Conservation (phyloP, 108 stramenopile species). For the Fragilariopsis cylindrus region DNA sequence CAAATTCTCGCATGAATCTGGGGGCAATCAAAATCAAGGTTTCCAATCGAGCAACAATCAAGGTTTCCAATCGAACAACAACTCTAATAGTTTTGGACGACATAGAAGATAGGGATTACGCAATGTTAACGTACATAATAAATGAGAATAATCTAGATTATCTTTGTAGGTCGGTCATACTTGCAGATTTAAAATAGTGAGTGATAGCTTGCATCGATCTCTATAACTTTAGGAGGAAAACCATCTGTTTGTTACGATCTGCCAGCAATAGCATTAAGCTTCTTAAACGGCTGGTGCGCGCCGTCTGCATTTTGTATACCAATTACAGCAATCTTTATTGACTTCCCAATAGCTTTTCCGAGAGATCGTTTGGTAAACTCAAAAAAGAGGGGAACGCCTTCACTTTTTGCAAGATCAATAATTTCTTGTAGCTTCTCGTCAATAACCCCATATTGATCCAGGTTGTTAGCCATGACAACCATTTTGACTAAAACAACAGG, state of each 20-base stretch:
- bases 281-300: slow-evolving; percentile 88
- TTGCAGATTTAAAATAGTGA: too few species aligned
- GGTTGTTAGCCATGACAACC: slow-evolving; percentile 91
- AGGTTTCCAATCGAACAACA: slow-evolving; percentile 14
- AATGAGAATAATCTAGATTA: too few species aligned
- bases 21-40: slow-evolving; percentile 23
- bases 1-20: slow-evolving; percentile 68
- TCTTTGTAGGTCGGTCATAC: too few species aligned
- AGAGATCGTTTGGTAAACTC: slow-evolving; percentile 82
- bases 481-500: slow-evolving; percentile 52
- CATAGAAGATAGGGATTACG: background rate
- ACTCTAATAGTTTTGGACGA: slow-evolving; percentile 10
- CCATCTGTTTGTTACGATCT: background rate
- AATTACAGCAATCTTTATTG: slow-evolving; percentile 85
- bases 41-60: slow-evolving; percentile 16
- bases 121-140: too few species aligned
- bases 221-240: too few species aligned
- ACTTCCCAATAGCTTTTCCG: slow-evolving; percentile 90
- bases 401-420: slow-evolving; percentile 63
- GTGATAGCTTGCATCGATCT: too few species aligned
- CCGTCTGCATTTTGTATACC: slow-evolving; percentile 93
- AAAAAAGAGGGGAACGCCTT: slow-evolving; percentile 81
- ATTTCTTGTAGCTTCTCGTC: slow-evolving; percentile 88
- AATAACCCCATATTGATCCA: slow-evolving; percentile 86
- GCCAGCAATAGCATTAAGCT: slow-evolving; percentile 44